Conservation (phyloP, 768 basidiomycete genomes). For the Tephrocybe sp. region DNA sequence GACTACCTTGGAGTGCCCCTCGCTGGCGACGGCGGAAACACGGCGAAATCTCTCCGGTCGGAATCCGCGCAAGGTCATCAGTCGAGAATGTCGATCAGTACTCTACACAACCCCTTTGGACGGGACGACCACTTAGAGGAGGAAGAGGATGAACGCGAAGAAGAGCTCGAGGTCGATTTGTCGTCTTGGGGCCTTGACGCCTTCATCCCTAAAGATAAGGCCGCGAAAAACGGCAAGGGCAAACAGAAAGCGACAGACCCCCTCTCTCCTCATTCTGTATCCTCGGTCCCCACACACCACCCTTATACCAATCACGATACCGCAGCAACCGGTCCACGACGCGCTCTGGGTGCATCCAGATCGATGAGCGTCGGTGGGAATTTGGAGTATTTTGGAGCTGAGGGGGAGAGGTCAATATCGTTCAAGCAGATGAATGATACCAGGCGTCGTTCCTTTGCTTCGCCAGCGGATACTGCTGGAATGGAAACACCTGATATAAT, state of each 20-base stretch:
- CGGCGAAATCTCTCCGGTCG: conserved; percentile 42
- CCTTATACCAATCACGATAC: conserved; percentile 42
- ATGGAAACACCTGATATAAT: conserved; percentile 41
- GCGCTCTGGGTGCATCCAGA: conserved; percentile 45
- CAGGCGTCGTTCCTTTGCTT: conserved; percentile 60
- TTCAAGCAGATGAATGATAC: conserved; percentile 24
- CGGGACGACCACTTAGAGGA: conserved; percentile 59
- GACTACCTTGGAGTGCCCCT: conserved; percentile 72
- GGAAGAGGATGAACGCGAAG: conserved; percentile 47
- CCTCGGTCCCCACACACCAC: conserved; percentile 42
- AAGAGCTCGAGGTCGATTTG: conserved; percentile 73
- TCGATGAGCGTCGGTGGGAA: conserved; percentile 68
- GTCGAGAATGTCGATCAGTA: conserved; percentile 59
- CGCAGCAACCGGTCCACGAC: conserved; percentile 29
- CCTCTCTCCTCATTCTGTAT: conserved; percentile 39
- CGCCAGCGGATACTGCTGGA: conserved; percentile 53
- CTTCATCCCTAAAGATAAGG: conserved; percentile 71
- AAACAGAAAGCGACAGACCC: conserved; percentile 37
- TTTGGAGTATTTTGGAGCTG: conserved; percentile 44
- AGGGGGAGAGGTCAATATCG: conserved; percentile 31
- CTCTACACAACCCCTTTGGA: conserved; percentile 74
- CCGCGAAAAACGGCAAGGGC: conserved; percentile 40
- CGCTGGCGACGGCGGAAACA: conserved; percentile 52
- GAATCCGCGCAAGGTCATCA: conserved; percentile 49
- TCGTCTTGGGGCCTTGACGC: conserved; percentile 83